Percentiles rank a stretch among this genome's conserved stretches.
Evolutionary conservation across 768 basidiomycete species (phyloP).

Genomic region (Suillus plorans): DNA sequence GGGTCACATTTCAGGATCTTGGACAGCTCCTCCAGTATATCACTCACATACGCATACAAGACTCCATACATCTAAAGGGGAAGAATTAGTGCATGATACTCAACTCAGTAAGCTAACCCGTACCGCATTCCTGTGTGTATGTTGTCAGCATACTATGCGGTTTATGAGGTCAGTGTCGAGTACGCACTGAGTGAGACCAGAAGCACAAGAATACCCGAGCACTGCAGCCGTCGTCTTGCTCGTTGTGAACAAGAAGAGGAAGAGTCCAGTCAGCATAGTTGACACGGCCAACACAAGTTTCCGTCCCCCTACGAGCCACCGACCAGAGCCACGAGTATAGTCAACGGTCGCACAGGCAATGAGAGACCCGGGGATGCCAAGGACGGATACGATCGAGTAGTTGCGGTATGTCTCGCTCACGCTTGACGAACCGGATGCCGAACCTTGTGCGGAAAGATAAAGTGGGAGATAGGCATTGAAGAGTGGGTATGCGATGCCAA

Average conservation of each 20-base stretch:
- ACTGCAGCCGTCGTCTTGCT: conserved; percentile 39
- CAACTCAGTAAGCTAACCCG: conserved; percentile 6
- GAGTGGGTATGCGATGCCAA: conserved; percentile 55
- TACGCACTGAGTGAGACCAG: conserved; percentile 41
- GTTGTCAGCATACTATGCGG: background rate
- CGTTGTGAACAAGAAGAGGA: conserved; percentile 53
- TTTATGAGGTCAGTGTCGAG: background rate
- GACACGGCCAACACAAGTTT: conserved; percentile 48
- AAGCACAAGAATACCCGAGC: conserved; percentile 47
- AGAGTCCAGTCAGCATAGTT: conserved; percentile 44
- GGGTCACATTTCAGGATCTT: background rate
- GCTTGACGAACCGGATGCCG: conserved; percentile 20
- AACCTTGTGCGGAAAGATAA: conserved; percentile 40
- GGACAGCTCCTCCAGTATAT: background rate
- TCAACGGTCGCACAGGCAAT: conserved; percentile 47
- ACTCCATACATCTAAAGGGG: conserved; percentile 47
- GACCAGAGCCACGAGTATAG: conserved; percentile 33
- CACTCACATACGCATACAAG: conserved; percentile 44
- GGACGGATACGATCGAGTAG: conserved; percentile 47
- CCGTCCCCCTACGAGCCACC: conserved; percentile 42
- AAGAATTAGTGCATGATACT: conserved; percentile 4
- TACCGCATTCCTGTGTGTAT: conserved; percentile 35
- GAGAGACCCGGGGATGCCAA: conserved; percentile 48
- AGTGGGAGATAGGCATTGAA: conserved; percentile 53
- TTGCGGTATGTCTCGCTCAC: conserved; percentile 43